Percentiles rank a stretch among this genome's conserved stretches.
Evolutionary conservation across 768 basidiomycete genomes (phyloP).

Genomic region (Termitomyces sp.): DNA sequence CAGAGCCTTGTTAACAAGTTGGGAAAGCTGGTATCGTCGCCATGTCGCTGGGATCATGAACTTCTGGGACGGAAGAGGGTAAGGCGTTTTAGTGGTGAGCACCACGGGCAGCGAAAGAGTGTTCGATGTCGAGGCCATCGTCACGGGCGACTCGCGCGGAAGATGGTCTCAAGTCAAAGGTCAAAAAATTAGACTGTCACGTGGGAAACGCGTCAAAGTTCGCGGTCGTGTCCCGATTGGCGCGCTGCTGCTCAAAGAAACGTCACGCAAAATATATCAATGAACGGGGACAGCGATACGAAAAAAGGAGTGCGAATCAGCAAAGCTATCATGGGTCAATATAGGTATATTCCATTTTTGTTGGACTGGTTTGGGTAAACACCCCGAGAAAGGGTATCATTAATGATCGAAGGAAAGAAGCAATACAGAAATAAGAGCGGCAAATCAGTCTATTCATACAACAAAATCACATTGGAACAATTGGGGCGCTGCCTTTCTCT

Average conservation of each 20-base stretch:
- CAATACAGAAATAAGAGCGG: background rate
- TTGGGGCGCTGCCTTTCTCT: slow-evolving; percentile 71
- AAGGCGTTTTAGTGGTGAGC: slow-evolving; percentile 69
- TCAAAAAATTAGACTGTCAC: slow-evolving; percentile 1
- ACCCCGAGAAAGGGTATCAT: no score
- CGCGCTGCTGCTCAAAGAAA: no score
- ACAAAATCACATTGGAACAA: slow-evolving; percentile 47
- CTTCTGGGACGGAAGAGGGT: slow-evolving; percentile 80
- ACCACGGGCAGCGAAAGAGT: slow-evolving; percentile 53
- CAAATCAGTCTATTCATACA: background rate
- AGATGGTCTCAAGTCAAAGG: background rate
- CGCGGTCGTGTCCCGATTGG: no score
- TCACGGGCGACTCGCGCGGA: background rate
- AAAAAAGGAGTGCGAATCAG: no score
- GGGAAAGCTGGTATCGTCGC: slow-evolving; percentile 95
- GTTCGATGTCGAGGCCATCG: slow-evolving; percentile 9
- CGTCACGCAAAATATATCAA: no score
- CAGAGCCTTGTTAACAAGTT: slow-evolving; percentile 94
- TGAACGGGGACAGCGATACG: no score
- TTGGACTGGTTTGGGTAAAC: no score
- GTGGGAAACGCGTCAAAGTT: slow-evolving; percentile 1
- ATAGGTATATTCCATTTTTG: no score
- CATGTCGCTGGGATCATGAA: slow-evolving; percentile 90
- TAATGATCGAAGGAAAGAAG: background rate
- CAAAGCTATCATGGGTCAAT: no score